These are phyloP conservation scores for Artemisia annua DNA, from an alignment of 129 eudicot species.

Conservation along the genomic window DNA sequence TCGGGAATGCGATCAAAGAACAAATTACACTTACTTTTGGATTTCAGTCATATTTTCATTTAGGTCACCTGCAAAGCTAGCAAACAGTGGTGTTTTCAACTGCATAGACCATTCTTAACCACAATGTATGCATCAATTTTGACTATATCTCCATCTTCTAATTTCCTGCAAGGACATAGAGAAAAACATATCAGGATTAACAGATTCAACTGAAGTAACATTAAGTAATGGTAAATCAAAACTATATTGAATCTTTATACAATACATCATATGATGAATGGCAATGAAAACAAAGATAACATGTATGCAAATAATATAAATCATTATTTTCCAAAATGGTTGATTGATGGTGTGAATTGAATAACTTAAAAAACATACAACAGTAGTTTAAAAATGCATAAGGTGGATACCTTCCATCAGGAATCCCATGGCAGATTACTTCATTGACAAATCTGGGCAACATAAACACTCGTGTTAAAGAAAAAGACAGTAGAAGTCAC, in stretches of 20 bases:
- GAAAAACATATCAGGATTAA: slow-evolving; percentile 13
- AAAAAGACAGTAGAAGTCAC: slow-evolving; percentile 2
- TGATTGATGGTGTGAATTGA: too few species aligned
- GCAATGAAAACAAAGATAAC: background rate
- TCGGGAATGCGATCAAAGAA: background rate
- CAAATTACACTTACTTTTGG: slow-evolving; percentile 44
- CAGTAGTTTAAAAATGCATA: background rate
- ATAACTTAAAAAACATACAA: background rate
- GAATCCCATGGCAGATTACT: slow-evolving; percentile 99
- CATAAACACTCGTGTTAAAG: slow-evolving; percentile 17
- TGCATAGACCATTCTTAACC: background rate
- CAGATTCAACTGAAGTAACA: background rate
- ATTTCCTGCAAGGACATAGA: slow-evolving; percentile 52
- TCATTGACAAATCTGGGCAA: slow-evolving; percentile 83
- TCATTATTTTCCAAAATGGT: too few species aligned
- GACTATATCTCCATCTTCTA: slow-evolving; percentile 96
- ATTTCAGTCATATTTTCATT: slow-evolving; percentile 60
- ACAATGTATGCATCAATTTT: slow-evolving; percentile 79
- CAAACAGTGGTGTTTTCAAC: slow-evolving; percentile 12
- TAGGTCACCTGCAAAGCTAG: slow-evolving; percentile 63
- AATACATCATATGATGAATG: too few species aligned
- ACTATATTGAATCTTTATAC: too few species aligned
- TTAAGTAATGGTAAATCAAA: too few species aligned
- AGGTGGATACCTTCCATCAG: slow-evolving; percentile 78
- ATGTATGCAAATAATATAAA: too few species aligned